Evolutionary conservation across 2,329 filamentous ascomycete genomes (phyloP), one percentile per base, ranked within the genome.

Genomic region (Podosphaera xanthii): DNA sequence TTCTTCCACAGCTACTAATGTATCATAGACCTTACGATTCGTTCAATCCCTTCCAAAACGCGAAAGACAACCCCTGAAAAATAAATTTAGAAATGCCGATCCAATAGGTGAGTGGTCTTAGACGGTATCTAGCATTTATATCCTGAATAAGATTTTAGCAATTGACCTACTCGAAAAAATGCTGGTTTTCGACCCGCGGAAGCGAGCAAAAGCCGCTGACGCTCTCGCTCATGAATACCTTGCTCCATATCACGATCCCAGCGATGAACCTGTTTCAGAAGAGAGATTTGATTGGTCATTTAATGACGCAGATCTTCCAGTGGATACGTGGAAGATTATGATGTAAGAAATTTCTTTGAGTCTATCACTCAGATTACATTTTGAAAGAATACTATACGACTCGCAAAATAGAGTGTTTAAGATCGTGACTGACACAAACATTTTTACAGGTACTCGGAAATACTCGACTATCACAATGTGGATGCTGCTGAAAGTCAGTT

Each of bases 291-390:
- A 98, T 71, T 98, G 92, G 92, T 96, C 90, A 59, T 98, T 98
- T 75, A 97, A 97, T 71, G 92, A 98, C 67, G 92, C 91, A 55
- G 92, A 98, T 70, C 76, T 98, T 60, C 91, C 92, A 0, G 90
- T 97, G 57, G 92, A 98, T 70, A 95, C 90, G n/a, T 98, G 92
- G 92, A 98, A 98, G 76, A 96, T 98, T 70, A 98, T 97, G 92
- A 98, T 98, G 92, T 95, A 77, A 69, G 85, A 67, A 61, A 68
- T 68, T 64, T 68, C 63, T 63, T 65, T 61, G 65, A 67, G 66
- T 61, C 63, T 60, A 60, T 62, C 59, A 61, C 60, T 61, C 63
- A 66, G 61, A 60, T 61, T 57, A 46, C 52, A 22, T 62, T 61
- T 61, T 63, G 60, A 64, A 63, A 63, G 50, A 59, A 60, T n/a